Evolutionary conservation across 176 grass and related monocot genomes (phyloP).

Genomic region (Aegilops umbellulata): DNA sequence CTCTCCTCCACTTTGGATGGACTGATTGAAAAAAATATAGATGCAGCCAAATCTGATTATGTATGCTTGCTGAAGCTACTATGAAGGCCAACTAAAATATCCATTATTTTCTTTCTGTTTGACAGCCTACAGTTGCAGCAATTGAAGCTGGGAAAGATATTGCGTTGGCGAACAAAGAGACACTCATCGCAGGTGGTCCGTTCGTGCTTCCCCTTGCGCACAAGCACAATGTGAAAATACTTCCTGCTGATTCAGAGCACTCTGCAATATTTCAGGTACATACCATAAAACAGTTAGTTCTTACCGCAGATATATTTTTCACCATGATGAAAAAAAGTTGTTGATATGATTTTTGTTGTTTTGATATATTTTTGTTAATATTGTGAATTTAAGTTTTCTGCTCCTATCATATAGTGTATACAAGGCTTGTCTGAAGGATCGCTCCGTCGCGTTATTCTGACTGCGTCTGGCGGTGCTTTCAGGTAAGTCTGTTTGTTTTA

Average conservation of each 20-base stretch:
- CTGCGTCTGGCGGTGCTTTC: slow-evolving; percentile 98
- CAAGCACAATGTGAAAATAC: slow-evolving; percentile 96
- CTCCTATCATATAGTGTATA: slow-evolving; percentile 61
- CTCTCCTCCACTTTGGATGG: not conserved
- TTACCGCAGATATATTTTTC: not conserved
- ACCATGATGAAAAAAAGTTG: no score
- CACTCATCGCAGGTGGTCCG: slow-evolving; percentile 94
- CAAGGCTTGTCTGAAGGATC: slow-evolving; percentile 90
- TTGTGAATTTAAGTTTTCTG: no score
- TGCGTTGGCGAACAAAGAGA: slow-evolving; percentile 96
- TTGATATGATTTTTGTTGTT: no score
- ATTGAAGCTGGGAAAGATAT: slow-evolving; percentile 98
- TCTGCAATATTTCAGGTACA: slow-evolving; percentile 99
- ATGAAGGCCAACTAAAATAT: not conserved
- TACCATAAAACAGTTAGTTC: not conserved
- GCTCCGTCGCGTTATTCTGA: slow-evolving; percentile 90
- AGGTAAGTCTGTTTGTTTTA: slow-evolving; percentile 38
- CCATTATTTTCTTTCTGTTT: slow-evolving; percentile 15
- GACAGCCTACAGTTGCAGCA: slow-evolving; percentile 91
- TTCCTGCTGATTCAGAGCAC: slow-evolving; percentile 99
- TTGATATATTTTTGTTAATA: no score
- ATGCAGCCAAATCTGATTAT: not conserved
- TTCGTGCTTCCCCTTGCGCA: slow-evolving; percentile 97
- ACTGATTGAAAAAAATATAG: not conserved
- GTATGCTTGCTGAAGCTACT: not conserved